A percentile compares a stretch with the other conserved stretches of the same genome.
Evolutionary conservation across 176 grass and related monocot species (phyloP).

Genomic region (Musa schizocarpa): DNA sequence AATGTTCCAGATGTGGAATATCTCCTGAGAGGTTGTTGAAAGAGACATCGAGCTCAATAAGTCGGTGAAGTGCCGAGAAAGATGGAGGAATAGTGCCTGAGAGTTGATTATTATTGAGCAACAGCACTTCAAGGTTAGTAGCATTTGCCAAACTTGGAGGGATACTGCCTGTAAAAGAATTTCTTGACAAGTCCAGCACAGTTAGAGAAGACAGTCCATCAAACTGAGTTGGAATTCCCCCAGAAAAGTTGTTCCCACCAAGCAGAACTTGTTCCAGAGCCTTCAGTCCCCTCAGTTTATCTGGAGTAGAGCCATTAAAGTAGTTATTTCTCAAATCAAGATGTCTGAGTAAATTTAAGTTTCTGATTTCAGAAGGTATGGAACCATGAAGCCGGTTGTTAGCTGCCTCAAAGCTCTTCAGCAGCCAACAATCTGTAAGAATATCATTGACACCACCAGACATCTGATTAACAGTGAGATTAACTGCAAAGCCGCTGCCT

Average conservation of each 20-base stretch:
- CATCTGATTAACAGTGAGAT: constrained; percentile 39
- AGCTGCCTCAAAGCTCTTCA: constrained; percentile 41
- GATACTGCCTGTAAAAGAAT: constrained; percentile 37
- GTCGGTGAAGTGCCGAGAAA: constrained; percentile 32
- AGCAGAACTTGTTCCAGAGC: constrained; percentile 9
- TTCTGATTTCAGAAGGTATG: constrained; percentile 15
- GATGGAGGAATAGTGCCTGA: constrained; percentile 40
- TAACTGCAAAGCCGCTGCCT: constrained; percentile 22
- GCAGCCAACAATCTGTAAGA: constrained; percentile 24
- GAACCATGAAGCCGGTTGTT: constrained; percentile 31
- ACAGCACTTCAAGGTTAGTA: constrained; percentile 30
- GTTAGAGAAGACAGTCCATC: constrained; percentile 35
- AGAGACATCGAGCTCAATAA: constrained; percentile 39
- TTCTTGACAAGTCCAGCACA: constrained; percentile 42
- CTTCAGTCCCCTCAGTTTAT: constrained; percentile 1
- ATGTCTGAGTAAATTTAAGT: constrained; percentile 31
- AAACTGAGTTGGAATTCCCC: constrained; percentile 27
- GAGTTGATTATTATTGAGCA: constrained; percentile 44
- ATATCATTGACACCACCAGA: constrained; percentile 25
- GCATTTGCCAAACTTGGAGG: constrained; percentile 29
- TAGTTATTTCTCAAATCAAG: constrained; percentile 38
- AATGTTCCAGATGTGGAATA: constrained; percentile 44
- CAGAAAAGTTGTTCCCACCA: constrained; percentile 28
- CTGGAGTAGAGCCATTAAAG: constrained; percentile 2
- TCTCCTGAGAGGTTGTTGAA: constrained; percentile 57